phyloP scores from a whole-genome alignment of 306 rosid species.

The Erythrophleum fordii region DNA sequence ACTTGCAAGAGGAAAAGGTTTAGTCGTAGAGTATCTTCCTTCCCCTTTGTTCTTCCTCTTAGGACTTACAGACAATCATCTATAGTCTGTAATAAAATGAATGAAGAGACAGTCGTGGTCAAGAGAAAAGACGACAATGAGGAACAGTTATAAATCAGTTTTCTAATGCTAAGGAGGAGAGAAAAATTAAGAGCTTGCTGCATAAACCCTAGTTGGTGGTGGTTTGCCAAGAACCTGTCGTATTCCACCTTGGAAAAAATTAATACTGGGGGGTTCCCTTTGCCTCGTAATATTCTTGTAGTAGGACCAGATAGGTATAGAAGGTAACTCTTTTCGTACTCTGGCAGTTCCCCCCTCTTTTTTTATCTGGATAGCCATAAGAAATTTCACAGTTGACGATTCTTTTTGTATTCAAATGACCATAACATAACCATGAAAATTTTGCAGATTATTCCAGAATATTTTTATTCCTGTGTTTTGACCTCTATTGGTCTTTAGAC shows the following conservation, averaged over 20 bases:
- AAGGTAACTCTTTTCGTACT: conserved; percentile 40
- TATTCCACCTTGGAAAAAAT: not conserved
- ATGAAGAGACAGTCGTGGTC: conserved; percentile 32
- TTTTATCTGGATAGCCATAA: conserved; percentile 38
- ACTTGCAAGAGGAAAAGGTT: conserved; percentile 10
- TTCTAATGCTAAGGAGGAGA: conserved; percentile 45
- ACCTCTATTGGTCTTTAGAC: not conserved
- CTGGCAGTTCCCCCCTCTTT: not conserved
- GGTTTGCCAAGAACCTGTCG: not conserved
- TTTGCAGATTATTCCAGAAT: not conserved
- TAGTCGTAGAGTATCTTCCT: conserved; percentile 40
- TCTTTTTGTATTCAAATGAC: conserved; percentile 40
- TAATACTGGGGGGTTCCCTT: conserved; percentile 13
- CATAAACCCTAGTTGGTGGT: conserved; percentile 17
- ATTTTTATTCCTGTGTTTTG: too few relatives aligned
- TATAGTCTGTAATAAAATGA: conserved; percentile 12
- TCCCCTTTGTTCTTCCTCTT: conserved; percentile 19
- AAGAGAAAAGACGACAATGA: conserved; percentile 32
- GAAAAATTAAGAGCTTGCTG: conserved; percentile 33
- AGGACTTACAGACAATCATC: not conserved
- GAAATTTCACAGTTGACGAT: conserved; percentile 36
- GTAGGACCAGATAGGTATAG: conserved; percentile 45
- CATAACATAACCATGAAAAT: not conserved
- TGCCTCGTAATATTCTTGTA: not conserved
- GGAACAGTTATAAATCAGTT: conserved; percentile 34